Evolutionary conservation across 192 early-diverging fungal genomes (phyloP).

Genomic region (Mortierella alpina): DNA sequence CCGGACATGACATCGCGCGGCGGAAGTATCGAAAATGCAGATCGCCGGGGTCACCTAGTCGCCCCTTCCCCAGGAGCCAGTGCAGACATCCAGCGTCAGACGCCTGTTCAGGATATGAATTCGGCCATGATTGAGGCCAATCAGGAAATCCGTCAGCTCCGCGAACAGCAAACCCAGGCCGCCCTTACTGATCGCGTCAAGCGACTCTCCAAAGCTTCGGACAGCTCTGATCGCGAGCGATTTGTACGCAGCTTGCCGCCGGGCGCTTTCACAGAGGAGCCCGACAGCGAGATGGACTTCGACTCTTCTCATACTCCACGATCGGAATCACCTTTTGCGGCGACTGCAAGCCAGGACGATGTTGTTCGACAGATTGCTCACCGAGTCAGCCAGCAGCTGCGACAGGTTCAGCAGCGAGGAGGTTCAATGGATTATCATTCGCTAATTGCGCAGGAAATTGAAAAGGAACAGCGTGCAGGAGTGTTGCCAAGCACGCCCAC

Average conservation of each 20-base stretch:
- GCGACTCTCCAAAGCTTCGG: slow-evolving; percentile 44
- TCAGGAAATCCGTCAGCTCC: slow-evolving; percentile 40
- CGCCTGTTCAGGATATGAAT: slow-evolving; percentile 40
- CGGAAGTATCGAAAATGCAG: slow-evolving; percentile 15
- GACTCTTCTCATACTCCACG: slow-evolving; percentile 8
- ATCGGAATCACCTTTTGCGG: slow-evolving; percentile 30
- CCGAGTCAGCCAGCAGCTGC: slow-evolving; percentile 31
- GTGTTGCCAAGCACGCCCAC: slow-evolving; percentile 33
- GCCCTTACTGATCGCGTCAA: slow-evolving; percentile 48
- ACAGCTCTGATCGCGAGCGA: slow-evolving; percentile 45
- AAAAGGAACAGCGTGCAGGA: slow-evolving; percentile 36
- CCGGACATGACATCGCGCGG: slow-evolving; percentile 25
- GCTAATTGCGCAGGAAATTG: slow-evolving; percentile 46
- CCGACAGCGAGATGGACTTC: slow-evolving; percentile 25
- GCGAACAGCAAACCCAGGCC: slow-evolving; percentile 38
- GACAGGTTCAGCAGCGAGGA: slow-evolving; percentile 35
- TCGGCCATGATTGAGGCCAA: slow-evolving; percentile 33
- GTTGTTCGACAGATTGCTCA: slow-evolving; percentile 50
- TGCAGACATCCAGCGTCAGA: slow-evolving; percentile 26
- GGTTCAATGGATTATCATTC: slow-evolving; percentile 34
- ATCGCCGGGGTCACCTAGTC: slow-evolving; percentile 19
- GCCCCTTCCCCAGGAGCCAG: slow-evolving; percentile 6
- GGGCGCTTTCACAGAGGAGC: slow-evolving; percentile 40
- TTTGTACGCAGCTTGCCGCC: slow-evolving; percentile 50
- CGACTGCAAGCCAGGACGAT: slow-evolving; percentile 19